phyloP scores from a whole-genome alignment of 2,329 filamentous ascomycete species.

The Verticillium isaacii region DNA sequence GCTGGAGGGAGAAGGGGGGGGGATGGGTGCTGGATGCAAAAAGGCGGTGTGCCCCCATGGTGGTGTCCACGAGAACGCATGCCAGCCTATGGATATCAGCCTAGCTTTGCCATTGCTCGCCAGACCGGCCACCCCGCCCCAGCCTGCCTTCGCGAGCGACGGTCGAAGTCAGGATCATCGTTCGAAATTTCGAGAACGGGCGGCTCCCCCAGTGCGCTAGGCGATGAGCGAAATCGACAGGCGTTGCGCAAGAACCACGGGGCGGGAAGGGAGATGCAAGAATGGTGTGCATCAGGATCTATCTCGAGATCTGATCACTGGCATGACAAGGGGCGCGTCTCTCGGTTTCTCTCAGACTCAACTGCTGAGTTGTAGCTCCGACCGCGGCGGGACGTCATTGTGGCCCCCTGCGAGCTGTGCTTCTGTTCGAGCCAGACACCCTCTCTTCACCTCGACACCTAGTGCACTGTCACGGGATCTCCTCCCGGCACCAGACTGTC shows the following conservation, averaged over 20 bases:
- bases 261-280: slow-evolving; percentile 1
- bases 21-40: slow-evolving; percentile 10
- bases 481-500: neutral
- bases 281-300: slow-evolving; percentile 11
- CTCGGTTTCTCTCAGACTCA: neutral
- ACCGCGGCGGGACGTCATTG: neutral
- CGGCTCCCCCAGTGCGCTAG: neutral
- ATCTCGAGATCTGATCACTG: slow-evolving; percentile 6
- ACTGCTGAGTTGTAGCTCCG: neutral
- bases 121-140: neutral
- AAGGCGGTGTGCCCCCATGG: slow-evolving; percentile 15
- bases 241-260: neutral
- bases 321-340: neutral
- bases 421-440: slow-evolving; percentile 1
- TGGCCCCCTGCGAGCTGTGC: slow-evolving; percentile 1
- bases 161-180: neutral
- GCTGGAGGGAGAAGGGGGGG: neutral
- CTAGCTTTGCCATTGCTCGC: slow-evolving; percentile 1
- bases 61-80: slow-evolving; percentile 10
- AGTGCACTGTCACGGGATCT: neutral
- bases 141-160: neutral
- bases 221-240: neutral
- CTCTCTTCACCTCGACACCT: slow-evolving; percentile 3
- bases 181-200: slow-evolving; percentile 1
- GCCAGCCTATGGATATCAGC: slow-evolving; percentile 6